Evolutionary conservation across 352 stramenopile species (phyloP), one percentile per base, ranked within the genome.

Genomic region (Phytophthora quininea): DNA sequence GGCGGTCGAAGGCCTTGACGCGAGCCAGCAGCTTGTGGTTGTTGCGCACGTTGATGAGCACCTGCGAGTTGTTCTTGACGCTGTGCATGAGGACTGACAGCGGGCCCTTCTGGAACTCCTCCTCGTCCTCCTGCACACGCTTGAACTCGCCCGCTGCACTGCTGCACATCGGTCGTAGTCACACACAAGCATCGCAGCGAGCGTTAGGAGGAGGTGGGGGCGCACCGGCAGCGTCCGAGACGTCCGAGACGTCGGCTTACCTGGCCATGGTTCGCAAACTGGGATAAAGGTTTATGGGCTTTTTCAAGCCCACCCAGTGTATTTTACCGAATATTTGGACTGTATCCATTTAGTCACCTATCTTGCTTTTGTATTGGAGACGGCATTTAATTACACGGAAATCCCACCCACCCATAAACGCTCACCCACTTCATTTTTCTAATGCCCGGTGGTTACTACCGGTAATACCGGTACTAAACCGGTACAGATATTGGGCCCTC

Each of bases 21-120:
- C 98, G 85, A 24, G 93, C 97, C 54, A 99, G 89, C 43, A 99
- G 86, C 79, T 99, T 99, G 87, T 99, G 98, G 84, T 99, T 99
- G 85, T 99, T 99, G 62, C 98, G 90, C 52, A 99, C 94, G 83
- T 99, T 99, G 73, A 99, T 98, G 12, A 99, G 88, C 57, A 99
- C 96, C 82, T 99, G 97, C 57, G 94, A 98, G 72, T 97, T 99
- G 64, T 97, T 97, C 77, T 98, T 98, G 19, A 99, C 97, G 69
- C 95, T 98, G 58, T 99, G 95, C 88, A 98, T 98, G 52, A 99
- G 86, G 58, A 99, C 91, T 32, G 90, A 98, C 38, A 99, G 91
- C 56, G 98, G 98, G 15, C 98, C 98, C 54, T 97, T 98, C 68
- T 98, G 93, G 74, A 99, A 98, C 70, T 98, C 94, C 62, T 98